Percentiles rank a stretch among this genome's conserved stretches.
phyloP scores from a whole-genome alignment of 1,284 basidiomycete genomes.

The Coniferiporia sulphurascens region DNA sequence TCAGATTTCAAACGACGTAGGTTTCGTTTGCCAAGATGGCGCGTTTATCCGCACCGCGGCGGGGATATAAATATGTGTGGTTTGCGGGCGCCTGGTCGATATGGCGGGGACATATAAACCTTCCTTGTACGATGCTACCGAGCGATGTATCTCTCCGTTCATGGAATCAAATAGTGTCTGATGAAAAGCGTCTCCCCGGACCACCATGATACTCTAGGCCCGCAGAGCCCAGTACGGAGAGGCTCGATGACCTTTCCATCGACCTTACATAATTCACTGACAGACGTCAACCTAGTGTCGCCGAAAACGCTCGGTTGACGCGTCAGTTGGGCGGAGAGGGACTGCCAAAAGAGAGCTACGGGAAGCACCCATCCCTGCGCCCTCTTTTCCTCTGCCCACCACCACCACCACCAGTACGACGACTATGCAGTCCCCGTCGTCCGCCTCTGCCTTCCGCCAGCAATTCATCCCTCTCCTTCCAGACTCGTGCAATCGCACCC shows the following conservation, averaged over 20 bases:
- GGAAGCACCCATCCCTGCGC: neutral
- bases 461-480: conserved; percentile 18
- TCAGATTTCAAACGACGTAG: conserved; percentile 46
- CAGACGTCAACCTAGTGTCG: conserved; percentile 4
- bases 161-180: neutral
- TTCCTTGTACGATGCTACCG: conserved; percentile 3
- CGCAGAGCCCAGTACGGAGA: neutral
- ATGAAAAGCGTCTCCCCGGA: neutral
- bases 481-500: conserved; percentile 10
- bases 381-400: conserved; percentile 2
- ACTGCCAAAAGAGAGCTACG: neutral
- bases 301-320: neutral
- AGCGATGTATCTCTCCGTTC: neutral
- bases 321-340: too few relatives aligned
- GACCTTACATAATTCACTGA: neutral
- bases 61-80: conserved; percentile 9
- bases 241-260: neutral
- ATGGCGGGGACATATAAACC: too few relatives aligned
- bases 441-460: conserved; percentile 8
- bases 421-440: conserved; percentile 12
- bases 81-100: neutral
- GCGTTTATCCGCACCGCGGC: conserved; percentile 32
- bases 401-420: neutral
- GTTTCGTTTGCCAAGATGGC: conserved; percentile 52
- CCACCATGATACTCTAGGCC: neutral